Conservation (phyloP, 805 yeast genomes). For the Metschnikowia continentalis region DNA sequence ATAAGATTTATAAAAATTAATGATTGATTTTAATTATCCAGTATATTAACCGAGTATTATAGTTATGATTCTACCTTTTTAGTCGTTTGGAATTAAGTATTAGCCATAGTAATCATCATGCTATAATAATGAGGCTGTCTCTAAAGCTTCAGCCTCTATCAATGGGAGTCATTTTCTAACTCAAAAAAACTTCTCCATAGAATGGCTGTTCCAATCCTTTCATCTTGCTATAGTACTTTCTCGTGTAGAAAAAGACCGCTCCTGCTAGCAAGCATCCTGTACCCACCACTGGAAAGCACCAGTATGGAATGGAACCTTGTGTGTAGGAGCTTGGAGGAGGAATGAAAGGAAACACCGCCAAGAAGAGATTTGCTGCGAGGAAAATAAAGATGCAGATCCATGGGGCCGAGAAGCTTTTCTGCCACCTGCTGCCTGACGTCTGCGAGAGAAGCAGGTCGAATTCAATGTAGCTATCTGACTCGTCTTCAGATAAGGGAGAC, state of each 20-base stretch:
- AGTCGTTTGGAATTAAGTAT: no score
- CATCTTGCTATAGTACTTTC: conserved; percentile 9
- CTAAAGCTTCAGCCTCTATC: no score
- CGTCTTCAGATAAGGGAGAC: conserved; percentile 3
- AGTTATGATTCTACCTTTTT: no score
- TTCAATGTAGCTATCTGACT: conserved; percentile 14
- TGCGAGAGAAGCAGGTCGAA: conserved; percentile 16
- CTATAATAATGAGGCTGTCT: no score
- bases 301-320: conserved; percentile 43
- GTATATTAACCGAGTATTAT: no score
- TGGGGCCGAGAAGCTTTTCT: conserved; percentile 26
- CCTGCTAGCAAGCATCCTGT: conserved; percentile 43
- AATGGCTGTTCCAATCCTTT: conserved; percentile 10
- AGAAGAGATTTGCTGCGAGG: conserved; percentile 43
- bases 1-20: no score
- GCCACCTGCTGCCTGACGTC: neutral
- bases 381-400: conserved; percentile 33
- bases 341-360: conserved; percentile 53
- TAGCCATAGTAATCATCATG: no score
- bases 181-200: conserved; percentile 15
- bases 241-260: conserved; percentile 23
- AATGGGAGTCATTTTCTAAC: neutral
- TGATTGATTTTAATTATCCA: no score
- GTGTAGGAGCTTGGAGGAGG: conserved; percentile 43
- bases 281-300: conserved; percentile 56